phyloP scores from a whole-genome alignment of 2,329 filamentous ascomycete genomes.

The Leptographium lundbergii region DNA sequence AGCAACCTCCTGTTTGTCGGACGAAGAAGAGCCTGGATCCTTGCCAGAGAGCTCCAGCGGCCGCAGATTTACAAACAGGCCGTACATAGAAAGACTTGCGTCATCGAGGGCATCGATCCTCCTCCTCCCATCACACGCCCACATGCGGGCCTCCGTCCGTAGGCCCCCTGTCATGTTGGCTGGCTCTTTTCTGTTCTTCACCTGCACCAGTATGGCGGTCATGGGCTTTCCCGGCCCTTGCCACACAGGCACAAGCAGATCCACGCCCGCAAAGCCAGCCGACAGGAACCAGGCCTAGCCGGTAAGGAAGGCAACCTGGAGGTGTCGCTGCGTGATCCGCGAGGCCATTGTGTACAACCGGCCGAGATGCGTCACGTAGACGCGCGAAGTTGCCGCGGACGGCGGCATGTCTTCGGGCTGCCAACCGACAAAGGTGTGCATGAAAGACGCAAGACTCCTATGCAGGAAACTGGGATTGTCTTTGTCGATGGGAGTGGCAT shows the following conservation, averaged over 20 bases:
- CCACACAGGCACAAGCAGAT: conserved; percentile 2
- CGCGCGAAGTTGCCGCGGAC: not conserved
- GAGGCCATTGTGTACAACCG: not conserved
- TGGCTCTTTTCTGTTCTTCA: not conserved
- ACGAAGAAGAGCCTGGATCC: too few relatives aligned
- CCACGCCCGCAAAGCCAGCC: not conserved
- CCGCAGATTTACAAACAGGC: too few relatives aligned
- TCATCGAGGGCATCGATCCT: too few relatives aligned
- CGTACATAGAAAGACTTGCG: too few relatives aligned
- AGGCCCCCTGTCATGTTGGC: too few relatives aligned
- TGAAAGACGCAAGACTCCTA: not conserved
- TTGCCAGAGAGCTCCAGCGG: too few relatives aligned
- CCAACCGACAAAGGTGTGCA: not conserved
- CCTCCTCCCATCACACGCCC: too few relatives aligned
- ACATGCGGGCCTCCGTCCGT: too few relatives aligned
- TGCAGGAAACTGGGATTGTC: not conserved
- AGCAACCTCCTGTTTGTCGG: too few relatives aligned
- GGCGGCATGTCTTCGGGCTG: not conserved
- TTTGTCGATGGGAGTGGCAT: not conserved
- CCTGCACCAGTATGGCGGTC: not conserved
- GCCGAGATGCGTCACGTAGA: conserved; percentile 1
- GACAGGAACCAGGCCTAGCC: conserved; percentile 1
- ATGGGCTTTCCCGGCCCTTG: not conserved
- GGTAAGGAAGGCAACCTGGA: not conserved
- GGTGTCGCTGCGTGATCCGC: not conserved